Conservation (phyloP, 352 stramenopile genomes). For the Pythium rishiriense region DNA sequence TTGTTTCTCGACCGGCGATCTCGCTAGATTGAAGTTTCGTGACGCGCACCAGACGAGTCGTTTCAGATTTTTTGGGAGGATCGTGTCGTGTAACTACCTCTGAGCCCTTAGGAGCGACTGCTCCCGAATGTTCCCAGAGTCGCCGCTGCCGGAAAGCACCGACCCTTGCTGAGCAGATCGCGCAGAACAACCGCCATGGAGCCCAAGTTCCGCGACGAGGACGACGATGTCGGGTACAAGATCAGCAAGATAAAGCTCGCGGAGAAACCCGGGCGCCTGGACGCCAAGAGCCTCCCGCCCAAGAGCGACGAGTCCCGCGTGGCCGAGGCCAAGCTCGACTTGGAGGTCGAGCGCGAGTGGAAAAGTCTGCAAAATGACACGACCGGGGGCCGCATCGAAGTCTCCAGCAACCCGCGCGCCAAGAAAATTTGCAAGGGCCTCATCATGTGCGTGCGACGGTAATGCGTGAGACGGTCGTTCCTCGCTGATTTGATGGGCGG, state of each 20-base stretch:
- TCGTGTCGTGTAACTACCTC: background rate
- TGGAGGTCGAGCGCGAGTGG: conserved; percentile 84
- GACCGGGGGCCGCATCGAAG: conserved; percentile 59
- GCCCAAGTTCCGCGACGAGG: conserved; percentile 55
- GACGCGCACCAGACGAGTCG: background rate
- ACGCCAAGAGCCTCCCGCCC: conserved; percentile 45
- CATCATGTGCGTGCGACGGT: conserved; percentile 69
- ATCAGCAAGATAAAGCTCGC: conserved; percentile 65
- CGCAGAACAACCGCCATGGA: conserved; percentile 40
- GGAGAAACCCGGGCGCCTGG: conserved; percentile 47
- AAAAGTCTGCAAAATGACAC: conserved; percentile 70
- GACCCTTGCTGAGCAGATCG: background rate
- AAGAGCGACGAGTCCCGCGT: conserved; percentile 52
- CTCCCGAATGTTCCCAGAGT: background rate
- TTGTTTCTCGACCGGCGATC: too few species aligned
- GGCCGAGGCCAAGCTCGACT: conserved; percentile 73
- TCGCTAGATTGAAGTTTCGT: background rate
- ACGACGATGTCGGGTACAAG: conserved; percentile 67
- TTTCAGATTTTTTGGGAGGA: conserved; percentile 9
- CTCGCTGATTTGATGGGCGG: background rate
- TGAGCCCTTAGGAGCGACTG: background rate
- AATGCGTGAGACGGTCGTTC: too few species aligned
- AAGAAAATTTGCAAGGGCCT: conserved; percentile 74
- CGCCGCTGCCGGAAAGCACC: background rate
- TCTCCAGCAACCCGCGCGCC: conserved; percentile 64